Percentiles rank a stretch among this genome's conserved stretches.
Conservation (phyloP, 345 rosid species). For the Cardamine chenopodiifolia region DNA sequence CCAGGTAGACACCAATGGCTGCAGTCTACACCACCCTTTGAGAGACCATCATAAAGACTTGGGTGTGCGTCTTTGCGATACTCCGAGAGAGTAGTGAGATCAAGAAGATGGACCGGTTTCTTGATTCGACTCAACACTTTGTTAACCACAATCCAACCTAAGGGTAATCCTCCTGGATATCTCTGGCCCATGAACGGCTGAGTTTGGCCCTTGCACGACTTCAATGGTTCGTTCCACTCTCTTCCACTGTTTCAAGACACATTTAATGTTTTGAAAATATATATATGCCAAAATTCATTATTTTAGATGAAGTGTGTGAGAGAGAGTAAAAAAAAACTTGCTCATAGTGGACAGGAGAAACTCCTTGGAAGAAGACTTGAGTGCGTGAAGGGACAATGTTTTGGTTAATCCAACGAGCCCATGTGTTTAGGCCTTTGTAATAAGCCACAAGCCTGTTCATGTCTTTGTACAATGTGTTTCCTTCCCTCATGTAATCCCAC, state of each 20-base stretch:
- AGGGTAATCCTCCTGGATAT: conserved; percentile 77
- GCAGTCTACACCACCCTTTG: conserved; percentile 55
- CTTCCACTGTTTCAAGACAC: conserved; percentile 57
- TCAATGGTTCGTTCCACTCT: conserved; percentile 69
- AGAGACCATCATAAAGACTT: conserved; percentile 49
- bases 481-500: conserved; percentile 77
- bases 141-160: conserved; percentile 69
- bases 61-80: conserved; percentile 85
- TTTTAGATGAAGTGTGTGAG: not conserved
- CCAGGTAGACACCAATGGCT: conserved; percentile 99
- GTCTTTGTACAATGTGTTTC: conserved; percentile 61
- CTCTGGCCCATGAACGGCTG: conserved; percentile 61
- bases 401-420: conserved; percentile 90
- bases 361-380: conserved; percentile 79
- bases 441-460: conserved; percentile 84
- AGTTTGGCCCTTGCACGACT: conserved; percentile 61
- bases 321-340: conserved; percentile 45
- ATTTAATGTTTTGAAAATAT: conserved; percentile 13
- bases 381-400: conserved; percentile 63
- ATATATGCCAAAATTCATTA: not conserved
- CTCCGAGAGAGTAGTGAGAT: conserved; percentile 67
- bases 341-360: conserved; percentile 91
- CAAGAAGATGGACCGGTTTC: conserved; percentile 74
- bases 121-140: conserved; percentile 70
- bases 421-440: conserved; percentile 84